Base-by-base conservation (phyloP, 2,329 filamentous ascomycete species). In the Penicillium sp. region DNA sequence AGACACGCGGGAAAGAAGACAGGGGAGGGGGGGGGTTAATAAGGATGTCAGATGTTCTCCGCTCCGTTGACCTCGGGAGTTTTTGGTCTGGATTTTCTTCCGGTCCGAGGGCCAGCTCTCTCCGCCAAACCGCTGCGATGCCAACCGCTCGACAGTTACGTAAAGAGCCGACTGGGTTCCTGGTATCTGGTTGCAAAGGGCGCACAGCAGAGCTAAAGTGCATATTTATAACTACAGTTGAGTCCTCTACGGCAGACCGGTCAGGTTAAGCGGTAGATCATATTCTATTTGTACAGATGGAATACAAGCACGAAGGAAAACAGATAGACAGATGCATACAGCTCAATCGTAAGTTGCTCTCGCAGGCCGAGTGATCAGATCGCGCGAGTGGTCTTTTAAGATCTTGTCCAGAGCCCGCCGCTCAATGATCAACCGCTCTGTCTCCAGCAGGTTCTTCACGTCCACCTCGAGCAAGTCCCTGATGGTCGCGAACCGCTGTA, bases 381-480 rank as follows among this genome's bases (percentile, higher is more conserved):
- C 70, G 40, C 55, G 64, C 31, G 68, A 69, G 62, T 94, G 89
- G 51, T 75, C 69, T 60, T 74, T 69, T 57, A 96, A 76, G 62
- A 97, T 80, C 63, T 79, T 76, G 64, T 83, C 77, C 59, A 98
- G 74, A 23, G 91, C 91, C 28, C 73, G 70, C 64, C 85, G 80
- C 77, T 98, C 93, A 57, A 98, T 81, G 45, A 98, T 82, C 45
- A 98, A 73, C 58, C 89, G 81, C 38, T 86, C 86, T 38, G 84
- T 82, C 72, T 93, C 87, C 52, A 98, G 70, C 50, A 98, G 68
- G 64, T 97, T 87, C 78, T 97, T 98, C 48, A 98, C 88, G 68
- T 97, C 93, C 23, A 98, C 87, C 48, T 94, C 85, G n/a, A 77
- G 72, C 43, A 84, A 73, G 41, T 79, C 77, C 53, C 89, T 71